These are phyloP conservation scores for Stenogyne calaminthoides DNA, from an alignment of 305 asterid genomes.

Conservation along the genomic window DNA sequence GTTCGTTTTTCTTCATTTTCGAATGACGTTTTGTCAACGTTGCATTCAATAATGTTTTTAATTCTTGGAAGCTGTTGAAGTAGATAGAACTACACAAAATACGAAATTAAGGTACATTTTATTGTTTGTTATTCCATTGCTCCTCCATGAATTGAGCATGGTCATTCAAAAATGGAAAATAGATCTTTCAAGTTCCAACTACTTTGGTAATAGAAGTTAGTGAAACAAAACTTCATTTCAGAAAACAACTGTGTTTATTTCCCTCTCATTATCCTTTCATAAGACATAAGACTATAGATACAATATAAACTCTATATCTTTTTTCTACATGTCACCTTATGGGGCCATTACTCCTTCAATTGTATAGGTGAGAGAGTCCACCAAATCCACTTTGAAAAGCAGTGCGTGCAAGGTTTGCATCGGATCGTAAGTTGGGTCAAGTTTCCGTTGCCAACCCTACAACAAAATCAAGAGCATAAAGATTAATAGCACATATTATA, in stretches of 20 bases:
- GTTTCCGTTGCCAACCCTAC: conserved; percentile 97
- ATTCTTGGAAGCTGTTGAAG: conserved; percentile 35
- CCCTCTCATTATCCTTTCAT: conserved; percentile 20
- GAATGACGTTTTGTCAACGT: conserved; percentile 36
- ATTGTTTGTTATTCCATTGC: background rate
- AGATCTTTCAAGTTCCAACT: conserved; percentile 16
- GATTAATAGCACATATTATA: background rate
- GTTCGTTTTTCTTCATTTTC: background rate
- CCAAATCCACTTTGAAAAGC: conserved; percentile 81
- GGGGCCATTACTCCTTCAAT: conserved; percentile 92
- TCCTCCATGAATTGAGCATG: background rate
- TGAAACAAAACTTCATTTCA: conserved; percentile 11
- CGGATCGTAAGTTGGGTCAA: conserved; percentile 78
- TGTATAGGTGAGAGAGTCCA: conserved; percentile 72
- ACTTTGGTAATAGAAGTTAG: background rate
- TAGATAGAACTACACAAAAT: background rate
- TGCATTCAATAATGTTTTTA: conserved; percentile 63
- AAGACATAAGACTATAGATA: background rate
- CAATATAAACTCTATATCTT: conserved; percentile 25
- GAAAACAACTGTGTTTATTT: background rate
- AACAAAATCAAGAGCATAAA: conserved; percentile 5
- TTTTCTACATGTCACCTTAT: conserved; percentile 38
- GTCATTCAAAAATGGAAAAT: background rate
- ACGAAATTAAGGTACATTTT: conserved; percentile 9
- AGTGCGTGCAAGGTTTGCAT: conserved; percentile 63